These are phyloP conservation scores for Leptomonas pyrrhocoris DNA, from an alignment of 208 protist species.

Conservation along the genomic window DNA sequence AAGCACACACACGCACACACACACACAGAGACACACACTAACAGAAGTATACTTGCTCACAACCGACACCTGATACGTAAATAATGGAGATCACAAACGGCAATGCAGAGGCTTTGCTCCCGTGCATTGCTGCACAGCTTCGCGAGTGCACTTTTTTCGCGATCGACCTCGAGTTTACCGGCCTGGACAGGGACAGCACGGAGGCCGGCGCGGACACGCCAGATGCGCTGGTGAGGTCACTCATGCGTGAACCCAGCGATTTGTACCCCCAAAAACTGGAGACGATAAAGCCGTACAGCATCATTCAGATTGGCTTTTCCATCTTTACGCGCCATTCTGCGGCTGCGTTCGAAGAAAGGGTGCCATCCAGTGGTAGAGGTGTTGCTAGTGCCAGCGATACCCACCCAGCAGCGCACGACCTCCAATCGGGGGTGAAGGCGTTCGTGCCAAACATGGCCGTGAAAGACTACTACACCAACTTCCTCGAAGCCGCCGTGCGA, in stretches of 20 bases:
- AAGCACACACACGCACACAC: too few relatives aligned
- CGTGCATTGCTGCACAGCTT: slow-evolving; percentile 31
- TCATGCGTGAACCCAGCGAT: slow-evolving; percentile 35
- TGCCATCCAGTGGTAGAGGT: neutral
- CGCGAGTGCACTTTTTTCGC: slow-evolving; percentile 46
- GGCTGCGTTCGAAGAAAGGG: neutral
- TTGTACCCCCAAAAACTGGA: slow-evolving; percentile 46
- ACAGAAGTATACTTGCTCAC: too few relatives aligned
- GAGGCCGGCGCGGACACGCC: neutral
- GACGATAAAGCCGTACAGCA: slow-evolving; percentile 35
- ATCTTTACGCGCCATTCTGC: slow-evolving; percentile 35
- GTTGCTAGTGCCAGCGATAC: too few relatives aligned
- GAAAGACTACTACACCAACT: slow-evolving; percentile 1
- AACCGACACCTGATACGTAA: too few relatives aligned
- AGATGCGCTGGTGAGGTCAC: slow-evolving; percentile 10
- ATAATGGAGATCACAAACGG: slow-evolving; percentile 50
- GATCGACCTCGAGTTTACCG: slow-evolving; percentile 73
- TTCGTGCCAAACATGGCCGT: neutral
- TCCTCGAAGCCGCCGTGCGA: neutral
- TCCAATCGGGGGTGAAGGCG: neutral
- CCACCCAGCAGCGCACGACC: neutral
- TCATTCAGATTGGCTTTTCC: slow-evolving; percentile 69
- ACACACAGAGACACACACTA: too few relatives aligned
- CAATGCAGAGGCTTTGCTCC: slow-evolving; percentile 35
- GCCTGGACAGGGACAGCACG: slow-evolving; percentile 37